Conservation (phyloP, 768 basidiomycete genomes). For the Leccinum incarnatum region DNA sequence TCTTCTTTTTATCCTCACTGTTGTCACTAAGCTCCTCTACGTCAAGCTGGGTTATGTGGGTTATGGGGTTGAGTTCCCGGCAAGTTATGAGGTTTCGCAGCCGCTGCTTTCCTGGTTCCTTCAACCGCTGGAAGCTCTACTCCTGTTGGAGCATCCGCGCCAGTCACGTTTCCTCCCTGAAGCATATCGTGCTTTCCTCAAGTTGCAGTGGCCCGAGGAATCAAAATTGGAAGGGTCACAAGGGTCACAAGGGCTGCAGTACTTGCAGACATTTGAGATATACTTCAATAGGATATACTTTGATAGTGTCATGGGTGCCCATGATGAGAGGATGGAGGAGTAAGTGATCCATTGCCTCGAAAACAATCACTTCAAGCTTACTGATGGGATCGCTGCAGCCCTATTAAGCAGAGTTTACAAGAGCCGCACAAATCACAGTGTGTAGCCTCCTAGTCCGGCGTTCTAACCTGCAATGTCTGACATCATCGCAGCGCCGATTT, state of each 20-base stretch:
- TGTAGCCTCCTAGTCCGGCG: not conserved
- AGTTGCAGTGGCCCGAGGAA: not conserved
- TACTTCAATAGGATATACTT: not conserved
- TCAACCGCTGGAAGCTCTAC: not conserved
- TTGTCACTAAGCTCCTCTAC: slow-evolving; percentile 1
- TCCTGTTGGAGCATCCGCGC: not conserved
- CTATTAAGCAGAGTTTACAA: not conserved
- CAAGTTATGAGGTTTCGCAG: not conserved
- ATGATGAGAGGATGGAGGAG: not conserved
- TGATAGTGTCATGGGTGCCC: not conserved
- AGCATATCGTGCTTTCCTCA: slow-evolving; percentile 1
- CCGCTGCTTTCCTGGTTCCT: slow-evolving; percentile 3
- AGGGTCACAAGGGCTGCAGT: not conserved
- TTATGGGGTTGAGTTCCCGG: not conserved
- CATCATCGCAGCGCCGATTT: not conserved
- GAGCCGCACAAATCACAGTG: not conserved
- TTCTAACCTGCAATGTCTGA: not conserved
- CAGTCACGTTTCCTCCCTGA: slow-evolving; percentile 3
- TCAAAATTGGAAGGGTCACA: not conserved
- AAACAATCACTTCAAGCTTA: not conserved
- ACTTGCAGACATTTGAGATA: slow-evolving; percentile 5
- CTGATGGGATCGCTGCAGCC: not conserved
- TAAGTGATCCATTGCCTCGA: not conserved
- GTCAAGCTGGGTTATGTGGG: not conserved
- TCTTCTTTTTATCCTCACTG: slow-evolving; percentile 1